phyloP scores from a whole-genome alignment of 306 rosid species.

The Vigna trinervia region DNA sequence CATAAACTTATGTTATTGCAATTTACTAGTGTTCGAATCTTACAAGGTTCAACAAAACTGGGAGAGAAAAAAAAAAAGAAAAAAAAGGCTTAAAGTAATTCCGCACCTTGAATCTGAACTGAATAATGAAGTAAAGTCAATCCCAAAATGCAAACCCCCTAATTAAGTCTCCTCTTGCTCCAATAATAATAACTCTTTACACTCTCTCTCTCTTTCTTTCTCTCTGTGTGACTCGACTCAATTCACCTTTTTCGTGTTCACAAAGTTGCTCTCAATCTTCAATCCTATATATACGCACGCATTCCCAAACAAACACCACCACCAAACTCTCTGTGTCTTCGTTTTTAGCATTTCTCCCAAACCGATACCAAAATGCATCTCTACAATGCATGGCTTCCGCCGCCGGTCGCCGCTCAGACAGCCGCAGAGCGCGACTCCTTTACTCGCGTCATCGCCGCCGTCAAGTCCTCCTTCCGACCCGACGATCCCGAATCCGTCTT shows the following conservation, averaged over 20 bases:
- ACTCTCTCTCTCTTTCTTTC: not conserved
- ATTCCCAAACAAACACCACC: slow-evolving; percentile 1
- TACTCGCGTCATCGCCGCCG: slow-evolving; percentile 64
- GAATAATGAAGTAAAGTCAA: slow-evolving; percentile 5
- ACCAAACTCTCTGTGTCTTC: not conserved
- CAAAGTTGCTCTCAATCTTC: slow-evolving; percentile 39
- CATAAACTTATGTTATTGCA: not conserved
- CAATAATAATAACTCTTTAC: slow-evolving; percentile 16
- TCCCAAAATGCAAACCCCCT: not conserved
- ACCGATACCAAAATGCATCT: slow-evolving; percentile 67
- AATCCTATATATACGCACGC: slow-evolving; percentile 31
- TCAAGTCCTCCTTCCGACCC: slow-evolving; percentile 56
- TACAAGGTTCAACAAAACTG: not conserved
- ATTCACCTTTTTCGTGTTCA: slow-evolving; percentile 42
- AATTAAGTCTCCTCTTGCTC: not conserved
- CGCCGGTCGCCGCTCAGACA: slow-evolving; percentile 83
- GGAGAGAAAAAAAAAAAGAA: not conserved
- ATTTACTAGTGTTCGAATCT: not conserved
- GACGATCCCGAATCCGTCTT: slow-evolving; percentile 92
- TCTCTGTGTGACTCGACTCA: slow-evolving; percentile 2
- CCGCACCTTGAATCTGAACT: slow-evolving; percentile 14
- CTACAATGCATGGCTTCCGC: slow-evolving; percentile 98
- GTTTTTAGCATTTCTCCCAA: slow-evolving; percentile 3
- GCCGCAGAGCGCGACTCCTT: slow-evolving; percentile 76
- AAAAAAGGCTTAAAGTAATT: not conserved